Evolutionary conservation across 2,329 filamentous ascomycete genomes (phyloP).

Genomic region (Elsinoe arachidis): DNA sequence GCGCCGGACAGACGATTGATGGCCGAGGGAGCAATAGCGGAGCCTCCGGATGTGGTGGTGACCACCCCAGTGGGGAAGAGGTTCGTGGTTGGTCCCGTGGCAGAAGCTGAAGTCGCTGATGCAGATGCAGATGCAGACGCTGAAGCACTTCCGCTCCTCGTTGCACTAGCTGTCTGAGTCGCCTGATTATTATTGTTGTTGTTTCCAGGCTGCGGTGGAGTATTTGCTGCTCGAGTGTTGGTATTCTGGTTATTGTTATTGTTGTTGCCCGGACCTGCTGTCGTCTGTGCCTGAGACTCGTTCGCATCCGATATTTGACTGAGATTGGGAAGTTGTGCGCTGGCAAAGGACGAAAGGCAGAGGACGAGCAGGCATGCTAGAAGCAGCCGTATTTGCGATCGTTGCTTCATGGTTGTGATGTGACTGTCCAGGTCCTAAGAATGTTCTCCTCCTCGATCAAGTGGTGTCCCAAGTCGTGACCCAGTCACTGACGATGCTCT

Average conservation of each 20-base stretch:
- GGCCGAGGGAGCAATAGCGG: conserved; percentile 15
- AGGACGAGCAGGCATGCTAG: conserved; percentile 6
- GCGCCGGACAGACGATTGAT: conserved; percentile 31
- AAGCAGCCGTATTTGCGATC: conserved; percentile 9
- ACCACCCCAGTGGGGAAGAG: conserved; percentile 18
- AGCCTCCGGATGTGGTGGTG: conserved; percentile 19
- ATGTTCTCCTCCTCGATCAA: not conserved
- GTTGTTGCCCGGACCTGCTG: conserved; percentile 9
- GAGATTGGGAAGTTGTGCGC: conserved; percentile 9
- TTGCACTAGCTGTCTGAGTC: conserved; percentile 9
- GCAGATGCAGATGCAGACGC: conserved; percentile 16
- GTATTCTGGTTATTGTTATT: not conserved
- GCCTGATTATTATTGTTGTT: conserved; percentile 10
- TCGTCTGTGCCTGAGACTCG: conserved; percentile 7
- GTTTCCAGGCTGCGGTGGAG: conserved; percentile 5
- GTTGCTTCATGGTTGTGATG: conserved; percentile 1
- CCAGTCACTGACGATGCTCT: not conserved
- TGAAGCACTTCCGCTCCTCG: not conserved
- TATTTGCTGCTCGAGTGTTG: conserved; percentile 1
- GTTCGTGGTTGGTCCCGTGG: conserved; percentile 21
- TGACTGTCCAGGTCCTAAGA: not conserved
- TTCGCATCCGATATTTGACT: conserved; percentile 5
- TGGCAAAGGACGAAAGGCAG: conserved; percentile 2
- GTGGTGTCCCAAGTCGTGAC: not conserved
- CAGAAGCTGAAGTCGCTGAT: conserved; percentile 21